A percentile compares a stretch with the other conserved stretches of the same genome.
Conservation (phyloP, 139 green algal species). For the Micractinium conductrix region DNA sequence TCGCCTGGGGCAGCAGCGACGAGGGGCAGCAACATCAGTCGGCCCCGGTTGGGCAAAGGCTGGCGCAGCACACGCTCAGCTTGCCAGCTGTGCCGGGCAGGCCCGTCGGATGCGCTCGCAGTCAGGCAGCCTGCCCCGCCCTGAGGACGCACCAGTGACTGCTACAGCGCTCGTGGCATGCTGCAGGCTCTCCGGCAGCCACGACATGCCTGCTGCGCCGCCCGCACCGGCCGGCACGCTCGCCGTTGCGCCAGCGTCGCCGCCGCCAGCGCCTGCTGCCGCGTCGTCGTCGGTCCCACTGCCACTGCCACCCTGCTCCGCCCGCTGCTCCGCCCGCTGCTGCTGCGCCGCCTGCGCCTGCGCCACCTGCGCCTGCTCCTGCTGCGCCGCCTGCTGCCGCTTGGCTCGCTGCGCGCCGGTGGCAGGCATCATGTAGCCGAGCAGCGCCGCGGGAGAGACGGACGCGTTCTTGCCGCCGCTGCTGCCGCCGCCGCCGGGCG, state of each 20-base stretch:
- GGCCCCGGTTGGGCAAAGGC: too few relatives aligned
- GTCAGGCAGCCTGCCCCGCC: not conserved
- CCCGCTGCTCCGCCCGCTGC: not conserved
- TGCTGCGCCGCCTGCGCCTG: conserved; percentile 7
- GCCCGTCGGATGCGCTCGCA: too few relatives aligned
- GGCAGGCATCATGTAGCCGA: conserved; percentile 3
- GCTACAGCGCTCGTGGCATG: not conserved
- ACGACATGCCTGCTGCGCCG: not conserved
- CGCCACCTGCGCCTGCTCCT: not conserved
- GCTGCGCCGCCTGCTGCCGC: not conserved
- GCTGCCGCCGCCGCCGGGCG: not conserved
- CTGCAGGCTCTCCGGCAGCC: conserved; percentile 27
- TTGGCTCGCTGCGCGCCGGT: not conserved
- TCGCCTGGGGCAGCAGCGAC: too few relatives aligned
- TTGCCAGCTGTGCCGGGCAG: too few relatives aligned
- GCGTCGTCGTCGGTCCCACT: too few relatives aligned
- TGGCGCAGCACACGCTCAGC: too few relatives aligned
- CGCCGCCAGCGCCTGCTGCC: not conserved
- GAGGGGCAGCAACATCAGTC: too few relatives aligned
- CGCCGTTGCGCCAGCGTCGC: not conserved
- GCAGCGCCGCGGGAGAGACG: not conserved
- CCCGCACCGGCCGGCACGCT: not conserved
- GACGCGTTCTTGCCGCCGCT: not conserved
- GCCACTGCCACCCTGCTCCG: not conserved
- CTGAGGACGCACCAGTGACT: not conserved